These are phyloP conservation scores for Colletotrichum sp. DNA, from an alignment of 2,329 filamentous ascomycete species.

Conservation along the genomic window DNA sequence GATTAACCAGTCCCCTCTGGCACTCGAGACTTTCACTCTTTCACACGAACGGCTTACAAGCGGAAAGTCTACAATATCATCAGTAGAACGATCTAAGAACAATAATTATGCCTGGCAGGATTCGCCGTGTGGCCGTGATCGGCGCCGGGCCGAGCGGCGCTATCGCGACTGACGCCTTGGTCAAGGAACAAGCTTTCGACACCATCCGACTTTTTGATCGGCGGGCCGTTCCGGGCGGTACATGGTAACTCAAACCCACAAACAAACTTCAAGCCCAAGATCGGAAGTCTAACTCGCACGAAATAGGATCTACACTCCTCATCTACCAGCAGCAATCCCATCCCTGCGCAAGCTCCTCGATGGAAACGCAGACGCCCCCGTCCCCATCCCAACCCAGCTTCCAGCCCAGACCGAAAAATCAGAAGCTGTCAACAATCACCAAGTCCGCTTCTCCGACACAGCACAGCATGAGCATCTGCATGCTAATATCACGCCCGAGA, in stretches of 20 bases:
- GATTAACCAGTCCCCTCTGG: rapidly evolving
- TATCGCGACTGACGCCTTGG: slow-evolving; percentile 60
- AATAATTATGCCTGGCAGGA: neutral
- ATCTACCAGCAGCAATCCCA: slow-evolving; percentile 32
- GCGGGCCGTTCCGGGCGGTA: slow-evolving; percentile 57
- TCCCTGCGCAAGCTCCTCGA: slow-evolving; percentile 37
- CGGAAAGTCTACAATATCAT: neutral
- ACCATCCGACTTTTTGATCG: slow-evolving; percentile 63
- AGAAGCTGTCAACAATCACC: slow-evolving; percentile 32
- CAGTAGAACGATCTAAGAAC: too few relatives aligned
- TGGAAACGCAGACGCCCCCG: slow-evolving; percentile 46
- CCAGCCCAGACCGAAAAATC: slow-evolving; percentile 44
- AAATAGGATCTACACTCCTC: slow-evolving; percentile 35
- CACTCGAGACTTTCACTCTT: rapidly evolving
- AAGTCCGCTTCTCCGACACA: slow-evolving; percentile 54
- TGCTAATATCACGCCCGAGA: slow-evolving; percentile 59
- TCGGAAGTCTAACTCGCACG: neutral
- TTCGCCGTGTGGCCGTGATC: slow-evolving; percentile 54
- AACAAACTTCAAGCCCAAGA: neutral
- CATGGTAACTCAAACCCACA: slow-evolving; percentile 45
- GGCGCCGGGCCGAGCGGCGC: slow-evolving; percentile 62
- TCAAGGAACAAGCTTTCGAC: slow-evolving; percentile 59
- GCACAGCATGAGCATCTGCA: slow-evolving; percentile 62
- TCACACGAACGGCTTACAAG: rapidly evolving
- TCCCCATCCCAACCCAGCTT: slow-evolving; percentile 44